Base-by-base conservation (phyloP, 352 stramenopile species). In the Phytophthora multivora region DNA sequence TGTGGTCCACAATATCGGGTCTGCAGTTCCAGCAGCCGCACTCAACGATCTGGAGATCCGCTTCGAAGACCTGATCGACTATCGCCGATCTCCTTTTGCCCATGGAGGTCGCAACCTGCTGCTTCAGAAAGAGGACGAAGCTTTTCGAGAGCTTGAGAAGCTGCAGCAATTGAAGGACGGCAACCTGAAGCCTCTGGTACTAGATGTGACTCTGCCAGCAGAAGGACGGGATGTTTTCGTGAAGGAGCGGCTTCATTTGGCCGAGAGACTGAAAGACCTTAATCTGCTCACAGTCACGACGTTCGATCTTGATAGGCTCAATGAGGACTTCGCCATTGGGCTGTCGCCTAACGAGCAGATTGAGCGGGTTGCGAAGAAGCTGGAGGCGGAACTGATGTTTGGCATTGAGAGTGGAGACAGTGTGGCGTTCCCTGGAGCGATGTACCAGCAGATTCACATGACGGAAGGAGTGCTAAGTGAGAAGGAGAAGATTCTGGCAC, bases 301-400 rank as follows among this genome's bases (percentile, higher is more conserved):
- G 21, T 79, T 84, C 51, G 69, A 89, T 11, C 51, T 69, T 28
- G 53, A 71, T 15, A 63, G 51, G 11, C 38, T 77, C 8, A 48
- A 55, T 5, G 51, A 59, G 4, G 10, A 47, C 5, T 52, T 53
- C 47, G 48, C 54, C 18, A n/a, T 40, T 16, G 54, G 57, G 5
- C 50, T 84, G 10, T 31, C 56, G 23, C 16, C n/a, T 2, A 35
- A 36, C n/a, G 65, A 86, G 4, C 70, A 85, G 36, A 77, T 60
- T 30, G 80, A 90, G 56, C 68, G 69, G 0, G 54, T 90, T 40
- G 72, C 77, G 0, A 86, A 89, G 49, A 63, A 26, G 13, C 26
- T 92, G 11, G 79, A 91, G 55, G 73, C 78, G 0, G 83, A 94
- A n/a, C 59, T 94, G 6, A 52, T 89, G 59, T 94, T 87, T 57